phyloP scores from a whole-genome alignment of 345 rosid genomes.

The Eucalyptus cloeziana region DNA sequence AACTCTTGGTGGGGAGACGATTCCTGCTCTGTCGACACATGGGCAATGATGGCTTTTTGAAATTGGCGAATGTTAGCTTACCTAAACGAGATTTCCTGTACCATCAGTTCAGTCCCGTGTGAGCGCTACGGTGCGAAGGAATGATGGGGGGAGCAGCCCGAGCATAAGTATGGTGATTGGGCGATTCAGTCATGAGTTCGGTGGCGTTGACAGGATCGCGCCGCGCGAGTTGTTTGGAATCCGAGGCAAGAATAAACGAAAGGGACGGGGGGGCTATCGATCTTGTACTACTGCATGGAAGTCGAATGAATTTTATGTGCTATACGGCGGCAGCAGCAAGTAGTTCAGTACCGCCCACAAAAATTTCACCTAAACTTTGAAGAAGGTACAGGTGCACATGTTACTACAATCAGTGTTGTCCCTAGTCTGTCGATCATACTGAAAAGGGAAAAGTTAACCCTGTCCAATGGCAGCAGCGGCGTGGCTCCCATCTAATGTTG shows the following conservation, averaged over 20 bases:
- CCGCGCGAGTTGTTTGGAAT: neutral
- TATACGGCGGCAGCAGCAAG: neutral
- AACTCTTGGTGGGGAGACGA: neutral
- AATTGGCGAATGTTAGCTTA: neutral
- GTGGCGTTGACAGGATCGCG: neutral
- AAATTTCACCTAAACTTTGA: neutral
- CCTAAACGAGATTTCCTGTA: neutral
- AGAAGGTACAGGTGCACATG: neutral
- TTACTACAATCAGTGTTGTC: neutral
- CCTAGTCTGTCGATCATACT: neutral
- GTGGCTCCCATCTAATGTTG: neutral
- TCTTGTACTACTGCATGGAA: neutral
- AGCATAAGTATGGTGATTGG: neutral
- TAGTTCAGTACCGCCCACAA: neutral
- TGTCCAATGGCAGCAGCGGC: neutral
- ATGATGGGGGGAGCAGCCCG: neutral
- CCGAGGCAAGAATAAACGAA: neutral
- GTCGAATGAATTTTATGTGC: neutral
- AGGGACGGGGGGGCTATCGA: neutral
- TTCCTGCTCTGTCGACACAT: neutral
- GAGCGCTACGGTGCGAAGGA: neutral
- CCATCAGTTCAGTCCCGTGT: neutral
- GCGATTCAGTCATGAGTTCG: neutral
- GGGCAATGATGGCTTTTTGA: neutral
- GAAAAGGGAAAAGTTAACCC: neutral